phyloP scores from a whole-genome alignment of 768 basidiomycete genomes.

The Tylopilus subfusipes region DNA sequence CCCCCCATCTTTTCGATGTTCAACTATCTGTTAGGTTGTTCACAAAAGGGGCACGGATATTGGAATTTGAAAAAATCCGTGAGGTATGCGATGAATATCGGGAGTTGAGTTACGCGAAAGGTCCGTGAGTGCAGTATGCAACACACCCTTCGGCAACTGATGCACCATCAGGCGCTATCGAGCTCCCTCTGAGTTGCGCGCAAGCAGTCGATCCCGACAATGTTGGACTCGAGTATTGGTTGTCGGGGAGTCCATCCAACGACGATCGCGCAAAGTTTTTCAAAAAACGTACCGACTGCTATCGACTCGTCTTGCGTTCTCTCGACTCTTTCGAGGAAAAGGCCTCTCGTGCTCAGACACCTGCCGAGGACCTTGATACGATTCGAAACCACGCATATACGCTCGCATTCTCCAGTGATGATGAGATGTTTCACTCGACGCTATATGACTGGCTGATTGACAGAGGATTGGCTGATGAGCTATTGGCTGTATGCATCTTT shows the following conservation, averaged over 20 bases:
- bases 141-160: not conserved
- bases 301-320: slow-evolving; percentile 80
- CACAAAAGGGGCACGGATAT: slow-evolving; percentile 78
- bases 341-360: slow-evolving; percentile 34
- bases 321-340: slow-evolving; percentile 76
- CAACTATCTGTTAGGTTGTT: slow-evolving; percentile 58
- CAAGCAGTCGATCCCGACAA: slow-evolving; percentile 72
- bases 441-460: slow-evolving; percentile 93
- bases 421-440: slow-evolving; percentile 91
- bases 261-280: slow-evolving; percentile 59
- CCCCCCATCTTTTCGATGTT: slow-evolving; percentile 1
- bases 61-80: slow-evolving; percentile 79
- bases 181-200: slow-evolving; percentile 83
- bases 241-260: slow-evolving; percentile 51
- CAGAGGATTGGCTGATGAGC: slow-evolving; percentile 76
- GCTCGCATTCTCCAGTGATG: slow-evolving; percentile 77
- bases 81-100: slow-evolving; percentile 91
- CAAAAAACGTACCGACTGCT: slow-evolving; percentile 67
- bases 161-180: slow-evolving; percentile 62
- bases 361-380: slow-evolving; percentile 56
- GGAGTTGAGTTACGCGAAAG: slow-evolving; percentile 77
- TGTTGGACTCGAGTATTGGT: slow-evolving; percentile 74
- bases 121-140: slow-evolving; percentile 36
- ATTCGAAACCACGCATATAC: slow-evolving; percentile 85
- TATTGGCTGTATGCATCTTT: slow-evolving; percentile 71